These are phyloP conservation scores for Anthostomella pinea DNA, from an alignment of 2,329 filamentous ascomycete species.

Conservation along the genomic window DNA sequence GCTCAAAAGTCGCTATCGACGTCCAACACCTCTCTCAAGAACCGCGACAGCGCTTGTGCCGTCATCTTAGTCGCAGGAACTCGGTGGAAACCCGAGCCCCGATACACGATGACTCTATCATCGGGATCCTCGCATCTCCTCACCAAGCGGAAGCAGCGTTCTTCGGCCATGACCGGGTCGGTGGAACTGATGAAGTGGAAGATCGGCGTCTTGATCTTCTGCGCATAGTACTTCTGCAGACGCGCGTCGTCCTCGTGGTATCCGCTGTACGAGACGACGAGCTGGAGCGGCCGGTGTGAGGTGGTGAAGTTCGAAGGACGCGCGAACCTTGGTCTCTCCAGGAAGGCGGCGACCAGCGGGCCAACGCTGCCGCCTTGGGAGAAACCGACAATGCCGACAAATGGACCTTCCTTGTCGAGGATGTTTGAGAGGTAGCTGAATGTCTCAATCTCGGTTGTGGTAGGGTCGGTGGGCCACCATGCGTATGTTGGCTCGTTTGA, in stretches of 20 bases:
- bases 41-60: constrained; percentile 10
- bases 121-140: constrained; percentile 10
- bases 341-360: constrained; percentile 11
- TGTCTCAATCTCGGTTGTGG: constrained; percentile 6
- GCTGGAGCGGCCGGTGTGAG: constrained; percentile 4
- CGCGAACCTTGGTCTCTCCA: constrained; percentile 8
- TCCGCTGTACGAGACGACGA: constrained; percentile 13
- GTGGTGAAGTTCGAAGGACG: constrained; percentile 14
- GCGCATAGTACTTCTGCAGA: constrained; percentile 11
- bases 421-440: constrained; percentile 12
- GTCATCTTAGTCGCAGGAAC: constrained; percentile 11
- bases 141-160: constrained; percentile 14
- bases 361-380: constrained; percentile 16
- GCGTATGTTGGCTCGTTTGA: constrained; percentile 12
- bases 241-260: constrained; percentile 15
- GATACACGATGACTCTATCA: constrained; percentile 11
- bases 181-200: constrained; percentile 14
- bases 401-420: constrained; percentile 12
- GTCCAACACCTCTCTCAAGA: constrained; percentile 10
- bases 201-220: constrained; percentile 13
- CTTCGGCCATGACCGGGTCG: constrained; percentile 14
- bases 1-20: constrained; percentile 3
- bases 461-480: constrained; percentile 11
- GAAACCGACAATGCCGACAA: constrained; percentile 13
- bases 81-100: constrained; percentile 10